A percentile compares a stretch with the other conserved stretches of the same genome.
phyloP scores from a whole-genome alignment of 371 early-diverging fungal genomes.

The Rhizopus stolonifer region DNA sequence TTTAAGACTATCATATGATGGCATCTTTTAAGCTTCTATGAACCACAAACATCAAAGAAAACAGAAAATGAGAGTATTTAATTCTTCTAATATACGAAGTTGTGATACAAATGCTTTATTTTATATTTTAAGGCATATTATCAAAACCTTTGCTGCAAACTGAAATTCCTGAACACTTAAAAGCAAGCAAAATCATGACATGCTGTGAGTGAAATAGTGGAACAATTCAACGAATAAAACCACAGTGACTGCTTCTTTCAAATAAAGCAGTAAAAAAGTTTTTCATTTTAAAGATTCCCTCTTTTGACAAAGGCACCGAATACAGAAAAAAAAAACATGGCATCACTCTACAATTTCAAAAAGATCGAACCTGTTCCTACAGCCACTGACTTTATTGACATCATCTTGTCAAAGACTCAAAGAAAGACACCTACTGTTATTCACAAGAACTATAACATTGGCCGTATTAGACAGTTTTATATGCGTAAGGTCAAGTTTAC shows the following conservation, averaged over 20 bases:
- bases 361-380: constrained; percentile 97
- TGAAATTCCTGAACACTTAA: too few relatives aligned
- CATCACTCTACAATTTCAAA: constrained; percentile 93
- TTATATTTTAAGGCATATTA: too few relatives aligned
- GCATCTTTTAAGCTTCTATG: too few relatives aligned
- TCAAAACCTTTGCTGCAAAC: too few relatives aligned
- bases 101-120: too few relatives aligned
- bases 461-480: constrained; percentile 98
- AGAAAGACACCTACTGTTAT: constrained; percentile 99
- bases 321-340: constrained; percentile 15
- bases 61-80: too few relatives aligned
- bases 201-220: too few relatives aligned
- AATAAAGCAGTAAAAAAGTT: not conserved
- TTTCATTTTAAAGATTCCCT: not conserved
- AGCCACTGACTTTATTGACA: constrained; percentile 96
- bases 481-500: constrained; percentile 99
- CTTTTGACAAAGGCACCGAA: not conserved
- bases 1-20: too few relatives aligned
- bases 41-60: too few relatives aligned
- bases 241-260: not conserved
- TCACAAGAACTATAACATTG: constrained; percentile 94
- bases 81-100: too few relatives aligned
- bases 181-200: too few relatives aligned
- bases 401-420: constrained; percentile 99
- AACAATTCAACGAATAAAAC: not conserved